These are phyloP conservation scores for Hyphopichia homilentoma DNA, from an alignment of 805 yeast species.

Conservation along the genomic window DNA sequence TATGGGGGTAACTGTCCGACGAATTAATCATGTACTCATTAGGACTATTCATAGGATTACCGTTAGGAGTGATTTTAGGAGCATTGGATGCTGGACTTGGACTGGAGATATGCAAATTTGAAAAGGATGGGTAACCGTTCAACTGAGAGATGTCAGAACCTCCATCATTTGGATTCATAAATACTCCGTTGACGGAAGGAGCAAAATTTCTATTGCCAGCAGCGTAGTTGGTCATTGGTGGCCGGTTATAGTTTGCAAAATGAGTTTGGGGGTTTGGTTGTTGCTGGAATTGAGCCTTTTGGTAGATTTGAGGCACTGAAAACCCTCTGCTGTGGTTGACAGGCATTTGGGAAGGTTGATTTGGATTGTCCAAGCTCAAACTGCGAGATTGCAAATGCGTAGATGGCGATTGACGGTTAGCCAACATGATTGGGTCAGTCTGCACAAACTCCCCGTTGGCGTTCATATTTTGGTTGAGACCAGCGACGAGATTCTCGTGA, in stretches of 20 bases:
- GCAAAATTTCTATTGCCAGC: not conserved
- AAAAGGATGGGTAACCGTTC: not conserved
- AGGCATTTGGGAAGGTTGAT: not conserved
- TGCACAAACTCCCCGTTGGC: slow-evolving; percentile 26
- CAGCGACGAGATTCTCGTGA: slow-evolving; percentile 4
- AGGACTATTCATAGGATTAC: not conserved
- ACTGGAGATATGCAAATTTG: not conserved
- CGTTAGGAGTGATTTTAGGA: not conserved
- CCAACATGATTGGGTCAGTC: not conserved
- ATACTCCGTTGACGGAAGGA: too few species aligned
- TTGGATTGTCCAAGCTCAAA: not conserved
- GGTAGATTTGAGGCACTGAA: slow-evolving; percentile 1
- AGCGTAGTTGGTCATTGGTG: not conserved
- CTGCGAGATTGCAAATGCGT: not conserved
- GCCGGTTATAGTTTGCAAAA: not conserved
- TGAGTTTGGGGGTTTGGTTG: not conserved
- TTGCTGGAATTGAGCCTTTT: not conserved
- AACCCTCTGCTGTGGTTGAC: not conserved
- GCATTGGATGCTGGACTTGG: too few species aligned
- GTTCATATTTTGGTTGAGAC: slow-evolving; percentile 19
- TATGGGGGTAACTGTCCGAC: not conserved
- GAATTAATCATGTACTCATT: not conserved
- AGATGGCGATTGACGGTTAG: not conserved
- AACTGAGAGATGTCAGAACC: too few species aligned
- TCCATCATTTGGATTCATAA: too few species aligned